These are phyloP conservation scores for Gonium pectorale DNA, from an alignment of 139 green algal genomes.

Conservation along the genomic window DNA sequence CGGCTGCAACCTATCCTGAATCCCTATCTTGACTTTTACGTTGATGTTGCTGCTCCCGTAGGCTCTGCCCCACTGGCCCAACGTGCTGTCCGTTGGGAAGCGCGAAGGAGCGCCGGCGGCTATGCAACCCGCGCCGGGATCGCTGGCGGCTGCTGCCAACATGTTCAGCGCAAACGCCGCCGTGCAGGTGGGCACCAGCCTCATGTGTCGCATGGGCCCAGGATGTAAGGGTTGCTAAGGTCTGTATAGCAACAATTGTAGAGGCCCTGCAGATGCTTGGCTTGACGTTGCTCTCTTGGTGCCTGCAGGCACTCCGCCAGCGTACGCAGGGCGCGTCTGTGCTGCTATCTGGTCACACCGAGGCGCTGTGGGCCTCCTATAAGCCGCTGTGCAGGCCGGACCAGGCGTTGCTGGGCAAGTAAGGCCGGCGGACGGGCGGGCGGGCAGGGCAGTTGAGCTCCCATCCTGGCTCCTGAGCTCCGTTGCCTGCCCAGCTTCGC, in stretches of 20 bases:
- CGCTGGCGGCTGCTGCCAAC: slow-evolving; percentile 11
- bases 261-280: background rate
- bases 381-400: slow-evolving; percentile 72
- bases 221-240: background rate
- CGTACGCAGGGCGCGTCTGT: slow-evolving; percentile 57
- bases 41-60: no score
- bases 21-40: no score
- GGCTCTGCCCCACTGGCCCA: slow-evolving; percentile 74
- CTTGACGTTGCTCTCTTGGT: background rate
- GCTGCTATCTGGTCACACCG: slow-evolving; percentile 74
- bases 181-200: slow-evolving; percentile 20
- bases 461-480: no score
- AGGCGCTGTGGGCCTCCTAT: slow-evolving; percentile 79
- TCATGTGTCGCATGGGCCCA: background rate
- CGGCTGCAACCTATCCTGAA: no score
- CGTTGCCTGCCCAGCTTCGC: no score
- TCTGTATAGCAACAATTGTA: no score
- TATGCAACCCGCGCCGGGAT: background rate
- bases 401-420: slow-evolving; percentile 33
- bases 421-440: background rate
- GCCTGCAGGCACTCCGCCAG: slow-evolving; percentile 51
- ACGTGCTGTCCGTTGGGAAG: slow-evolving; percentile 76
- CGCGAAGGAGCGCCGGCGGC: slow-evolving; percentile 47
- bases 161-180: slow-evolving; percentile 42
- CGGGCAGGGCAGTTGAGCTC: no score